Evolutionary conservation across 1,284 basidiomycete species (phyloP).

Genomic region (Sporisorium reilianum): DNA sequence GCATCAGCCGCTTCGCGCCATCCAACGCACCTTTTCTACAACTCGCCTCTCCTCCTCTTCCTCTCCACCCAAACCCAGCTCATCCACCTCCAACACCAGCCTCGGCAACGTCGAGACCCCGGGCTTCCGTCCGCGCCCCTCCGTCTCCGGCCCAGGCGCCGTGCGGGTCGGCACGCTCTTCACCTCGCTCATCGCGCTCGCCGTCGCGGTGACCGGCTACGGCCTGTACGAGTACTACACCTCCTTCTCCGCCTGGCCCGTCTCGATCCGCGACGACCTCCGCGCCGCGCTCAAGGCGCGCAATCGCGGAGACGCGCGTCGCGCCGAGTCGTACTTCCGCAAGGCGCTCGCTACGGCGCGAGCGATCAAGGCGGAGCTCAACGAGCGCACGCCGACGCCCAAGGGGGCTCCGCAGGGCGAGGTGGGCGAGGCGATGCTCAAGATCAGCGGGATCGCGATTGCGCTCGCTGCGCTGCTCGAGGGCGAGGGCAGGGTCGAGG

Average conservation of each 20-base stretch:
- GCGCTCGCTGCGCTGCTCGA: conserved; percentile 66
- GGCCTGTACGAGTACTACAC: conserved; percentile 68
- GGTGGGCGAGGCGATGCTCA: conserved; percentile 55
- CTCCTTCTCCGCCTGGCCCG: conserved; percentile 68
- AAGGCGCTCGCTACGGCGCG: conserved; percentile 57
- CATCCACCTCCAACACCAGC: neutral
- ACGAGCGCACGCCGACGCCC: conserved; percentile 33
- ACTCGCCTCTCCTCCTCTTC: conserved; percentile 3
- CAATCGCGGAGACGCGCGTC: conserved; percentile 57
- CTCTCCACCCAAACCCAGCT: conserved; percentile 8
- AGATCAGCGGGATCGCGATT: conserved; percentile 67
- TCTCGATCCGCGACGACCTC: conserved; percentile 63
- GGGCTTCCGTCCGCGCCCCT: conserved; percentile 29
- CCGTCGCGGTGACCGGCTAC: conserved; percentile 61
- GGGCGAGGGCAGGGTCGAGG: conserved; percentile 43
- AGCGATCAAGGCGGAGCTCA: conserved; percentile 42
- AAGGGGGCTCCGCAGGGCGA: conserved; percentile 21
- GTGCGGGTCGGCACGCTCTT: conserved; percentile 48
- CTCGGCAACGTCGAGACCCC: conserved; percentile 43
- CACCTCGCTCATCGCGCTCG: conserved; percentile 55
- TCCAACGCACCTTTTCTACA: neutral
- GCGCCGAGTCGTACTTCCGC: conserved; percentile 60
- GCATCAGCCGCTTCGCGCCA: neutral
- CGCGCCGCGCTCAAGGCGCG: conserved; percentile 66
- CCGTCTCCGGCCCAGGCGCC: conserved; percentile 18